phyloP scores from a whole-genome alignment of 345 rosid species.

The Rubroshorea leprosula region DNA sequence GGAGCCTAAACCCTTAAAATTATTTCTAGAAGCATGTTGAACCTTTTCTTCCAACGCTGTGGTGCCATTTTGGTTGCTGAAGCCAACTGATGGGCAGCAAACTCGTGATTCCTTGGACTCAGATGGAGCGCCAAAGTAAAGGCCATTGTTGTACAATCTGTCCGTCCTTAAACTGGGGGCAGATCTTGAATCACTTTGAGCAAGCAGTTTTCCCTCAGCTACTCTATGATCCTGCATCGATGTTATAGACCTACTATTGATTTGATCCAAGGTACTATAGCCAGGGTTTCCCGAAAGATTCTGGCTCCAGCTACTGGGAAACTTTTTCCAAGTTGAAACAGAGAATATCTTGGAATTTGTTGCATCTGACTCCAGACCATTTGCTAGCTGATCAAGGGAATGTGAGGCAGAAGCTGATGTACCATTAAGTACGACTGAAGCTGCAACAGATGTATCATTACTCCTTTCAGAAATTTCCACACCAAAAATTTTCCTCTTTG shows the following conservation, averaged over 20 bases:
- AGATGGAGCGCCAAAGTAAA: constrained; percentile 26
- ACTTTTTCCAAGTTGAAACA: constrained; percentile 22
- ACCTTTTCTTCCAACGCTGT: constrained; percentile 18
- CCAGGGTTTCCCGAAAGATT: constrained; percentile 21
- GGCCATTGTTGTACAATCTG: constrained; percentile 24
- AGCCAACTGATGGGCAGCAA: constrained; percentile 15
- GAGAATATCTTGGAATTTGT: constrained; percentile 21
- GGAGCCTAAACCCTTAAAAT: constrained; percentile 12
- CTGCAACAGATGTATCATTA: background rate
- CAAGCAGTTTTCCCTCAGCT: constrained; percentile 10
- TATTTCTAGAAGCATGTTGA: constrained; percentile 9
- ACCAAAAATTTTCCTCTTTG: constrained; percentile 30
- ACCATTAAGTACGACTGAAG: background rate
- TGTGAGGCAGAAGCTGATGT: constrained; percentile 16
- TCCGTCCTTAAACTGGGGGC: constrained; percentile 23
- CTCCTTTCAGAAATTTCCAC: constrained; percentile 27
- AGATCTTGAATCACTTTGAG: constrained; percentile 28
- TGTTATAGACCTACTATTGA: constrained; percentile 19
- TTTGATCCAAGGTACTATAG: constrained; percentile 12
- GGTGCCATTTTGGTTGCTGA: constrained; percentile 17
- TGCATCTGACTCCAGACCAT: constrained; percentile 12
- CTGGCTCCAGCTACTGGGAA: constrained; percentile 16
- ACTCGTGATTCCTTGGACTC: constrained; percentile 34
- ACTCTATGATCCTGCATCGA: constrained; percentile 17
- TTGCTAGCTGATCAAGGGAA: constrained; percentile 10